These are phyloP conservation scores for Grosmannia serpens DNA, from an alignment of 2,329 filamentous ascomycete species.

Conservation along the genomic window DNA sequence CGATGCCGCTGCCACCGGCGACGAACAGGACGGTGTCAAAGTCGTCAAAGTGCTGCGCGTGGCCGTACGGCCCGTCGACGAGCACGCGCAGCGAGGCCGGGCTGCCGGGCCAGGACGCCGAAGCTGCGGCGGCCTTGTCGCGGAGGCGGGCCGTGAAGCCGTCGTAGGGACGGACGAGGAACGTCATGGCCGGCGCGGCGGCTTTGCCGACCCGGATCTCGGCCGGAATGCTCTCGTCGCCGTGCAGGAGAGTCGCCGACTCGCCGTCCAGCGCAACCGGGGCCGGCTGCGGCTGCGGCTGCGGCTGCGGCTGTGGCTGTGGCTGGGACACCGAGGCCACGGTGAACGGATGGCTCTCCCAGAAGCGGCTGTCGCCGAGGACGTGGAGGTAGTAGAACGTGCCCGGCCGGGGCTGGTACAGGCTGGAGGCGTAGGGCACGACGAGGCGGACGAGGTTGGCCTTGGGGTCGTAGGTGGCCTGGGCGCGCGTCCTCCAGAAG, in stretches of 20 bases:
- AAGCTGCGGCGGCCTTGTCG: slow-evolving; percentile 6
- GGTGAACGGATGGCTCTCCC: slow-evolving; percentile 41
- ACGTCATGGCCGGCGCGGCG: slow-evolving; percentile 5
- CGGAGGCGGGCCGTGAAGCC: slow-evolving; percentile 12
- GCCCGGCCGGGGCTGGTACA: slow-evolving; percentile 21
- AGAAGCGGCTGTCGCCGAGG: slow-evolving; percentile 26
- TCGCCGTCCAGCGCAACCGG: background rate
- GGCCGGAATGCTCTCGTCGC: background rate
- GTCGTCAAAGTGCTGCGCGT: slow-evolving; percentile 1
- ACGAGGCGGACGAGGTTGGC: slow-evolving; percentile 31
- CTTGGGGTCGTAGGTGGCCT: slow-evolving; percentile 22
- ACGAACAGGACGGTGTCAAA: slow-evolving; percentile 10
- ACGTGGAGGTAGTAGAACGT: slow-evolving; percentile 34
- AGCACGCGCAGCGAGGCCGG: slow-evolving; percentile 6
- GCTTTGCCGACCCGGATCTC: background rate
- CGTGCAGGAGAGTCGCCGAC: background rate
- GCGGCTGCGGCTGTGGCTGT: background rate
- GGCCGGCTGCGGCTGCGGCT: background rate
- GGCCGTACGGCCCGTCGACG: slow-evolving; percentile 12
- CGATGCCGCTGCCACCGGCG: slow-evolving; percentile 13
- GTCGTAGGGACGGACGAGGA: slow-evolving; percentile 12
- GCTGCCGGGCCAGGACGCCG: background rate
- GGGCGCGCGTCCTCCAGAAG: slow-evolving; percentile 14
- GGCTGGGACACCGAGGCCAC: slow-evolving; percentile 19
- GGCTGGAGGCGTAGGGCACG: slow-evolving; percentile 22